These are phyloP conservation scores for Aspergillus novofumigatus DNA, from an alignment of 2,329 filamentous ascomycete species.

Conservation along the genomic window DNA sequence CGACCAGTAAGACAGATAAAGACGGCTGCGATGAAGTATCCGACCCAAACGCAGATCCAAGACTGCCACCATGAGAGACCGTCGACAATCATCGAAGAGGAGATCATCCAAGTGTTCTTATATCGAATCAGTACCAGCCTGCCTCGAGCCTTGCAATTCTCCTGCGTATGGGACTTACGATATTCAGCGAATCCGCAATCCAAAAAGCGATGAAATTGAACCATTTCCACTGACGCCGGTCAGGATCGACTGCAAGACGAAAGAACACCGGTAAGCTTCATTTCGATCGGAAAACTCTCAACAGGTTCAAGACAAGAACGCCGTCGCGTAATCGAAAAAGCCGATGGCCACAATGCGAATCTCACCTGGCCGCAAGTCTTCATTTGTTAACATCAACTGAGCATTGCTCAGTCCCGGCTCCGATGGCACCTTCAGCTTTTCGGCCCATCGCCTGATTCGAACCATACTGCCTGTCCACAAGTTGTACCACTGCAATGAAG, in stretches of 20 bases:
- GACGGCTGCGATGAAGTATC: conserved; percentile 70
- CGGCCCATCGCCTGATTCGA: conserved; percentile 26
- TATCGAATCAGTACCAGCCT: conserved; percentile 4
- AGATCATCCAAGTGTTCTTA: conserved; percentile 90
- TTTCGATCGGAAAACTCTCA: neutral
- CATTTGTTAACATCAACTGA: conserved; percentile 83
- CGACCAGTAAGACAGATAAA: conserved; percentile 77
- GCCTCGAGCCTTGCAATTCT: neutral
- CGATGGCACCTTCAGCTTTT: conserved; percentile 66
- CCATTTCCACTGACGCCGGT: conserved; percentile 74
- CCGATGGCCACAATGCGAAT: conserved; percentile 5
- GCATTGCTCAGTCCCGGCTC: conserved; percentile 73
- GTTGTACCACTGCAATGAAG: neutral
- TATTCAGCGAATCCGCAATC: conserved; percentile 81
- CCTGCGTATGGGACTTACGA: conserved; percentile 41
- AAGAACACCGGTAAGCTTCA: neutral
- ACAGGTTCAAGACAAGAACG: neutral
- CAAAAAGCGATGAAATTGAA: conserved; percentile 90
- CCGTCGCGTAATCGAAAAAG: neutral
- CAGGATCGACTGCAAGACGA: conserved; percentile 62
- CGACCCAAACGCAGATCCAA: conserved; percentile 83
- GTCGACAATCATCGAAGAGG: conserved; percentile 71
- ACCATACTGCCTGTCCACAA: conserved; percentile 24
- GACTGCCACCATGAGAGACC: conserved; percentile 90
- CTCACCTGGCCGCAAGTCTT: conserved; percentile 66